Evolutionary conservation across 2,329 filamentous ascomycete genomes (phyloP), one percentile per base, ranked within the genome.

Genomic region (Pezicula neosporulosa): DNA sequence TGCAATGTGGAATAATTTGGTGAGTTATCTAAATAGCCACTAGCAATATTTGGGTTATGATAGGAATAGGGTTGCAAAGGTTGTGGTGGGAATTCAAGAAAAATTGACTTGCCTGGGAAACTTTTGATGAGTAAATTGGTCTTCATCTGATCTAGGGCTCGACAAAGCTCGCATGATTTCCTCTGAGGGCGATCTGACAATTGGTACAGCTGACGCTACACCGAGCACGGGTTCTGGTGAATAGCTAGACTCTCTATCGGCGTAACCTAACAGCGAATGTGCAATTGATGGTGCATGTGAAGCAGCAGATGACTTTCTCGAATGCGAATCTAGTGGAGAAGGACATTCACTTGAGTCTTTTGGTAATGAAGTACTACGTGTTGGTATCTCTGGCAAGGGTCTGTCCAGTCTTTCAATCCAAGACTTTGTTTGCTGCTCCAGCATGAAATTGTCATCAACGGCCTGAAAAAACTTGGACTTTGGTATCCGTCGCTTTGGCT

Each of bases 191-290:
- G 33, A 16, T 6, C 21, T 36, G 19, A 27, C 43, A 39, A 45
- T 24, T 19, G 50, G 48, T 30, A 56, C 41, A 8, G 44, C 50
- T 36, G 51, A 21, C 5, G 58, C 58, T n/a, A 51, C 47, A 44
- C 51, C 50, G 35, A 59, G 42, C 1, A 53, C 27, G 16, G 53
- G 53, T 33, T 56, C 54, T n/a, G 57, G 58, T n/a, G 56, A 60
- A 10, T 39, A 13, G n/a, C 50, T 50, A 18, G 30, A 37, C 18
- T 54, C 50, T 42, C 56, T 48, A 12, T 60, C 56, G 16, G 51
- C 24, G 47, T 57, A 56, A 2, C 47, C 44, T 6, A 49, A 12
- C 8, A 60, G 30, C 6, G 57, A 60, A 12, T 56, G 53, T 13
- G 56, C 47, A 19, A 59, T 48, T 8, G 55, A 60, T 21, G 53